Evolutionary conservation across 164 flowering plant genomes (phyloP).

Genomic region (Kingdonia uniflora): DNA sequence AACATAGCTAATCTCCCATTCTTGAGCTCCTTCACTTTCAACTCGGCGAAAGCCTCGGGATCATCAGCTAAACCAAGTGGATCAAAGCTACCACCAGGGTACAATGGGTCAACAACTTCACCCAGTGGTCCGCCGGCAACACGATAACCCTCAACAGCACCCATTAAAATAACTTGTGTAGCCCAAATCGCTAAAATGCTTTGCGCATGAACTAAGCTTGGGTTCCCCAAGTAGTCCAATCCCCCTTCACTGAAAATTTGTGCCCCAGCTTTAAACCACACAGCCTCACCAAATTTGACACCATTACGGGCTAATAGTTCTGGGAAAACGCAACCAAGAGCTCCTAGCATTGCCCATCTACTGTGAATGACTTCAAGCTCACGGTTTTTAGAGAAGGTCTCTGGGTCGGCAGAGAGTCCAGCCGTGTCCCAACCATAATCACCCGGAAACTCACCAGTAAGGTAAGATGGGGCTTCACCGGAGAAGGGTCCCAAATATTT

Average conservation of each 20-base stretch:
- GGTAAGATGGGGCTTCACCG: constrained; percentile 32
- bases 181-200: constrained; percentile 37
- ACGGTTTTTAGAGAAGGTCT: constrained; percentile 33
- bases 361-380: constrained; percentile 32
- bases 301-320: constrained; percentile 29
- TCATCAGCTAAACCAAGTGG: constrained; percentile 37
- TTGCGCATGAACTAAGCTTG: constrained; percentile 31
- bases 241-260: constrained; percentile 37
- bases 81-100: constrained; percentile 45
- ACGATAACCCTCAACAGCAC: constrained; percentile 20
- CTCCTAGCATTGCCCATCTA: constrained; percentile 39
- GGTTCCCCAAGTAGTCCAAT: constrained; percentile 31
- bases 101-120: constrained; percentile 28
- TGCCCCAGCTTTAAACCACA: constrained; percentile 38
- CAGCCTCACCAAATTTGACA: constrained; percentile 30
- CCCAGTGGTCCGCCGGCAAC: constrained; percentile 36
- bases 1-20: constrained; percentile 41
- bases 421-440: constrained; percentile 44
- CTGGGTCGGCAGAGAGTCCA: constrained; percentile 36
- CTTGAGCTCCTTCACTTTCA: constrained; percentile 51
- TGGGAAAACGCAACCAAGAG: constrained; percentile 31
- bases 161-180: constrained; percentile 26
- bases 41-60: constrained; percentile 39
- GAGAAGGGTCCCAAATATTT: constrained; percentile 38
- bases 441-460: constrained; percentile 40